Evolutionary conservation across 1,284 basidiomycete genomes (phyloP), one percentile per base, ranked within the genome.

Genomic region (Cryptococcus sp.): DNA sequence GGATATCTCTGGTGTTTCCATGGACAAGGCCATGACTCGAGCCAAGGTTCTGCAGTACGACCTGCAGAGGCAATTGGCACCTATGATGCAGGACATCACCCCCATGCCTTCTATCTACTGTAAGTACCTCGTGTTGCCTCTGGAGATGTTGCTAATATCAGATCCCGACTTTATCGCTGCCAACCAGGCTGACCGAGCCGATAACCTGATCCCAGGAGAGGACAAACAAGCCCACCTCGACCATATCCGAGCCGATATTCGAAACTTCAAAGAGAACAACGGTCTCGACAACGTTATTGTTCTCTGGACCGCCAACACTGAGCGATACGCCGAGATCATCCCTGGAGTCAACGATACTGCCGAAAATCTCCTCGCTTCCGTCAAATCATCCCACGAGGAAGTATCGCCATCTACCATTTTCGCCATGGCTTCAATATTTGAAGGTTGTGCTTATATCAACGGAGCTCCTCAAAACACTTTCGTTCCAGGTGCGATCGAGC

Each of bases 381-480:
- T 98, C 79, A 83, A 88, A 76, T 59, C 75, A 22, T 91, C 88
- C 39, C 93, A 98, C 79, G 79, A 82, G 16, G 94, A 98, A 76
- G 86, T 98, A 18, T 91, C 93, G 13, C 94, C 96, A 5, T 96
- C 91, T 52, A 94, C 92, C 53, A 75, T 98, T 66, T 98, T 98
- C 69, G 94, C 93, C 31, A 86, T 98, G 56, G 94, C 93, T 4
- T 83, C 92, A 31, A 97, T 98, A 74, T 86, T 97, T 61, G 94
- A 98, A 77, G 87, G 87, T 56, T 85, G 86, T 63, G 91, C 94
- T 25, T 98, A 94, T 81, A 85, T 98, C 75, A 98, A 98, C 70
- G 94, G 94, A 50, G 92, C 93, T 22, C 94, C 94, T 19, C 94
- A 98, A 82, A 98, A 98, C 84, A 98, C 94, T 7, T 98, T 98